Base-by-base conservation (phyloP, 768 basidiomycete genomes). In the Phaeotremella fagi region DNA sequence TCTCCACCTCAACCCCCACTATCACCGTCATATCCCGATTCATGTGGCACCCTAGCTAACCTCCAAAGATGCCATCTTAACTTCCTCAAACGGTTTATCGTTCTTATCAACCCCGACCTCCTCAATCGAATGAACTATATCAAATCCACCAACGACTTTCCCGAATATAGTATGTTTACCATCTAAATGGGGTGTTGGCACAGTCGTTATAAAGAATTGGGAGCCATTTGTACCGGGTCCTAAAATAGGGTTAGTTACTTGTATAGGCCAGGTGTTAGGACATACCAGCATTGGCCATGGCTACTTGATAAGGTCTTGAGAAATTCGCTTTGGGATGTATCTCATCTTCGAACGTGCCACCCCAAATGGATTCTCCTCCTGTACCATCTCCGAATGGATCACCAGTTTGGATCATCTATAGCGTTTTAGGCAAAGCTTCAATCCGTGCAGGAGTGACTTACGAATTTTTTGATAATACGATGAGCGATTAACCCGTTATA, bases 121-220 rank as follows among this genome's bases (percentile, higher is more conserved):
- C 55, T 97, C 92, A 65, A 99, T 97, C 15, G 80, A 79, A 63
- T 94, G 90, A 3, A 95, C 81, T 24, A 94, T 86, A 73, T 95
- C 92, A 46, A 94, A 77, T 4, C 94, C 92, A 3, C 84, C 83
- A 29, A 86, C 77, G 12, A 88, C 88, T 22, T 90, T 82, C 1
- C 92, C 94, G 63, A 98, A 98, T 61, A 97, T 87, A 0, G 75
- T 75, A 59, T 77, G 77, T 61, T 77, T 77, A 57, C 71, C 70
- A 48, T 95, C 90, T 57, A 94, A 77, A 90, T 90, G 94, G 5
- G 90, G 88, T 6, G 88, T 89, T 5, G 91, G 86, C 2, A 85
- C 91, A 3, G 91, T 95, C 6, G 92, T 97, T 71, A 98, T 90
- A 78, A 97, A 99, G 79, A 97, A 99, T 70, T 99, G 94, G 1